Base-by-base conservation (phyloP, 1,139 yeast species). In the Geotrichum restrictum region DNA sequence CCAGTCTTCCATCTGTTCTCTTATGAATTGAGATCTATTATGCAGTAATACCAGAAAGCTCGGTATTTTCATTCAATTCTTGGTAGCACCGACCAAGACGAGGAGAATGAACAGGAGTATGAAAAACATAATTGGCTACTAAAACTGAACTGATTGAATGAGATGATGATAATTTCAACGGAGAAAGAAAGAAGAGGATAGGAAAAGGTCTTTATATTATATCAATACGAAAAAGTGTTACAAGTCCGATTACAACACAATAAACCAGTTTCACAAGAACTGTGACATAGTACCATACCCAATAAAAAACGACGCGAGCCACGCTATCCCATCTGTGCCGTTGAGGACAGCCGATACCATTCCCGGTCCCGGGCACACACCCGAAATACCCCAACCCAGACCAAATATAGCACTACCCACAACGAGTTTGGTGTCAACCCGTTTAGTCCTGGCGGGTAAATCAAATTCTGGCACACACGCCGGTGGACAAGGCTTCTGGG, bases 341-440 rank as follows among this genome's bases (percentile, higher is more conserved):
- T 62, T 60, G 32, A 60, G 51, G 22, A 57, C 51, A 10, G 60
- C 57, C 4, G 59, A 57, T 1, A 69, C 39, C 1, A 72, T 54
- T 6, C 74, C 80, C 8, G 80, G 79, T 2, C 77, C 79, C 0
- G 80, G 79, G 57, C 79, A 76, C 8, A 75, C 63, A 1, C 80
- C 80, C 0, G 71, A 59, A 2, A 74, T 39, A 1, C 77, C 79
- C 80, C 80, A 76, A 1, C 79, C 80, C 8, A 72, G 22, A 3
- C 80, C 80, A 57, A 75, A 76, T 1, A 74, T 33, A 0, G 64
- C 63, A 50, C 73, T 67, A 2, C 80, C 80, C 2, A 71, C 5
- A 0, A 75, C 40, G 43, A 75, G 68, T 38, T 59, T 0, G 50
- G 37, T 5, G 59, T 62, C 22, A 61, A 46, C 5, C 56, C 59